phyloP scores from a whole-genome alignment of 2,329 filamentous ascomycete genomes.

The Sporothrix mexicana region DNA sequence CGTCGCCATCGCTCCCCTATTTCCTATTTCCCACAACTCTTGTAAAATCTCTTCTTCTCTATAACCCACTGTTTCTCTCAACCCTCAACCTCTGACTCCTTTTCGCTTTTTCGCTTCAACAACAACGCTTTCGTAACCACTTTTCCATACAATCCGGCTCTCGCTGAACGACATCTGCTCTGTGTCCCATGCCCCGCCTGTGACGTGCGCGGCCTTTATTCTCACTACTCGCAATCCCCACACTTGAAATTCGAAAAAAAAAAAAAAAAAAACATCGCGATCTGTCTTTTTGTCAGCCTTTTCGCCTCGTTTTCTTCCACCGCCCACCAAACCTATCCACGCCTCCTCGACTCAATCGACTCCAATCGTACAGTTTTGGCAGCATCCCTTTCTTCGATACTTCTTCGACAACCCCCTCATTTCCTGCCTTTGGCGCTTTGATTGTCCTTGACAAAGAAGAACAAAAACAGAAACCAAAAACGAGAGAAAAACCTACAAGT shows the following conservation, averaged over 20 bases:
- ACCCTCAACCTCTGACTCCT: conserved; percentile 12
- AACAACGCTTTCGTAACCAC: conserved; percentile 17
- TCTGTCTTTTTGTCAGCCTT: conserved; percentile 29
- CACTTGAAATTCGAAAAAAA: neutral
- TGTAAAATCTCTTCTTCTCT: conserved; percentile 23
- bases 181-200: neutral
- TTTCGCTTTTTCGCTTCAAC: conserved; percentile 3
- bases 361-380: neutral
- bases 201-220: conserved; percentile 24
- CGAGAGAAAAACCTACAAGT: neutral
- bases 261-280: conserved; percentile 13
- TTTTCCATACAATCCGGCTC: conserved; percentile 27
- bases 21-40: conserved; percentile 23
- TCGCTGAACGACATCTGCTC: neutral
- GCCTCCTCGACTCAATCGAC: neutral
- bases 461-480: neutral
- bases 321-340: neutral
- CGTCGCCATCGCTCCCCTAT: conserved; percentile 11
- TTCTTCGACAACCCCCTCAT: neutral
- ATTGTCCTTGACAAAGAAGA: conserved; percentile 19
- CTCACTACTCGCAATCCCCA: conserved; percentile 2
- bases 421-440: conserved; percentile 1
- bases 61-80: neutral
- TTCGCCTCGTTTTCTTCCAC: conserved; percentile 7
- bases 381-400: neutral